These are phyloP conservation scores for Steccherinum ochraceum DNA, from an alignment of 768 basidiomycete species.

Conservation along the genomic window DNA sequence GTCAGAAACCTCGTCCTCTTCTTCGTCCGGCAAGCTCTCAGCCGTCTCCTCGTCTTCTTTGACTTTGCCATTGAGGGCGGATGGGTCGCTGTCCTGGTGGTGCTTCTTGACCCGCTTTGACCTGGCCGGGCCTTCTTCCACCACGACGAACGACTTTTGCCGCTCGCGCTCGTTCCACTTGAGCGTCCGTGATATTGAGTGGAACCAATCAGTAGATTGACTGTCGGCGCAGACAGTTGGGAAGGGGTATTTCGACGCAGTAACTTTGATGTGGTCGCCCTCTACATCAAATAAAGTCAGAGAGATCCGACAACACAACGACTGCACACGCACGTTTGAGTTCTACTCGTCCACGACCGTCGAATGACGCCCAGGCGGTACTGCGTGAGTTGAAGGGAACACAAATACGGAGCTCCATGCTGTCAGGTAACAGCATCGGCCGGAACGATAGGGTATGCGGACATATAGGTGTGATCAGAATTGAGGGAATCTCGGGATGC, in stretches of 20 bases:
- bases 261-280: slow-evolving; percentile 99
- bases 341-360: slow-evolving; percentile 94
- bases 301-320: background rate
- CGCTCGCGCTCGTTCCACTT: slow-evolving; percentile 99
- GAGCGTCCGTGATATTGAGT: slow-evolving; percentile 89
- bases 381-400: slow-evolving; percentile 99
- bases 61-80: background rate
- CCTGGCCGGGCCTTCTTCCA: slow-evolving; percentile 74
- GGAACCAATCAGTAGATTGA: slow-evolving; percentile 98
- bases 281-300: slow-evolving; percentile 42
- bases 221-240: slow-evolving; percentile 98
- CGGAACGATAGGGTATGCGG: slow-evolving; percentile 98
- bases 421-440: slow-evolving; percentile 97
- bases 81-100: slow-evolving; percentile 8
- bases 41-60: slow-evolving; percentile 40
- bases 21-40: slow-evolving; percentile 26
- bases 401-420: slow-evolving; percentile 96
- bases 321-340: slow-evolving; percentile 73
- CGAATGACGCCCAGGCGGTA: slow-evolving; percentile 98
- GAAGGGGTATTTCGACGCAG: slow-evolving; percentile 95
- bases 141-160: slow-evolving; percentile 97
- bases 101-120: slow-evolving; percentile 14
- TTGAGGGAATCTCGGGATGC: slow-evolving; percentile 95
- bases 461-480: slow-evolving; percentile 96
- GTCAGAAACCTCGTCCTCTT: slow-evolving; percentile 38